Base-by-base conservation (phyloP, 805 yeast genomes). In the Spathaspora sp. region DNA sequence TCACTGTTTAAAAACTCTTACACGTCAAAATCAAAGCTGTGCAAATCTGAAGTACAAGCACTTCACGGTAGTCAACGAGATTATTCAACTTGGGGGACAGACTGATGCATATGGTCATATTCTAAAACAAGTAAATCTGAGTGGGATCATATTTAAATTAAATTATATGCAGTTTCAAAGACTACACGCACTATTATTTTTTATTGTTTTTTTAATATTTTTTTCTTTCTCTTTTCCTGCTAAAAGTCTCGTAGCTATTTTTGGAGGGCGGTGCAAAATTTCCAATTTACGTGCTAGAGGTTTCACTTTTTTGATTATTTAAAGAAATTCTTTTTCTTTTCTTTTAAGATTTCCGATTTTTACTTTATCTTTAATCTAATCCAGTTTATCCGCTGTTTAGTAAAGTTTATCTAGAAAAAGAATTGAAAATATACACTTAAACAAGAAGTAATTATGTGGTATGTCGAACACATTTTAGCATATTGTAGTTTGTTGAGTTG, bases 391-490 rank as follows among this genome's bases (percentile, higher is more conserved):
- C 32, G 8, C 14, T 29, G 14, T 35, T 35, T 35, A 35, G 40
- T 35, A 35, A 35, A 35, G 40, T 16, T 35, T 14, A 35, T 35
- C 40, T 35, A 35, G 40, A 35, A 35, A 14, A n/a, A 35, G 9
- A 35, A 16, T 35, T 35, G 40, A 35, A 35, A 35, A 35, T 35
- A 11, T 3, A 35, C 18, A 35, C 32, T 29, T 29, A 10, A 12
- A 29, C 32, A 35, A 35, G 38, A n/a, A 32, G 12, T 9, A 42
- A 46, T 26, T 39, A 50, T 50, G 53, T 50, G 53, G 53, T 50
- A 50, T 47, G 53, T 50, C 12, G 9, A 7, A 35, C 17, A 14
- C 40, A 35, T 8, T 35, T 35, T 5, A 35, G 18, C 40, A 10
- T 31, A 3, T 31, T 8, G 17, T n/a, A 35, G 18, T 35, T 14